Conservation (phyloP, 2,329 filamentous ascomycete genomes). For the Fusarium xyrophilum region DNA sequence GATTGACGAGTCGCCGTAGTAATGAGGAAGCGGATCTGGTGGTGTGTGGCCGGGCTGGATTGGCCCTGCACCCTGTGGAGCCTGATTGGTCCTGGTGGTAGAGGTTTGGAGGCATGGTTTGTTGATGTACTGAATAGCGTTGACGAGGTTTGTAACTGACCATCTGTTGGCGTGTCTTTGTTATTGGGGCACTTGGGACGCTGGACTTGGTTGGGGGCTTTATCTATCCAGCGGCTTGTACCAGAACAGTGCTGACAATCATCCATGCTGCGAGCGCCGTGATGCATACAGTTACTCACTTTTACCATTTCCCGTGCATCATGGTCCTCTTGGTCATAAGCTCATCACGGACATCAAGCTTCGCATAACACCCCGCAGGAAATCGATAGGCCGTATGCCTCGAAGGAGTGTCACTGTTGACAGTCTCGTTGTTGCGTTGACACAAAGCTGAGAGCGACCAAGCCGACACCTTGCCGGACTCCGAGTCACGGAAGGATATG, state of each 20-base stretch:
- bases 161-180: background rate
- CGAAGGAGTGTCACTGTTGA: rapidly evolving
- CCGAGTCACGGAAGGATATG: background rate
- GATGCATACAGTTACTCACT: too few species aligned
- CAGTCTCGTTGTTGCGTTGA: rapidly evolving
- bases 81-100: background rate
- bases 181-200: rapidly evolving
- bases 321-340: rapidly evolving
- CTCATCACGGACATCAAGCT: rapidly evolving
- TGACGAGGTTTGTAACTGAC: background rate
- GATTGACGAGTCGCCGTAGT: rapidly evolving
- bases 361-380: rapidly evolving
- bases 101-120: background rate
- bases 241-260: rapidly evolving
- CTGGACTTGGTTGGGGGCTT: rapidly evolving
- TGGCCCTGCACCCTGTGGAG: too few species aligned
- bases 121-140: background rate
- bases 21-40: too few species aligned
- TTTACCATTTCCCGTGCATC: background rate
- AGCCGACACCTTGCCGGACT: rapidly evolving
- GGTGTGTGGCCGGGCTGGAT: background rate
- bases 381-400: rapidly evolving
- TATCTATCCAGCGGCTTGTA: background rate
- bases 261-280: background rate
- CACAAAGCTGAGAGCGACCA: rapidly evolving